These are phyloP conservation scores for Ogataea thermomethanolica DNA, from an alignment of 805 yeast species.

Conservation along the genomic window DNA sequence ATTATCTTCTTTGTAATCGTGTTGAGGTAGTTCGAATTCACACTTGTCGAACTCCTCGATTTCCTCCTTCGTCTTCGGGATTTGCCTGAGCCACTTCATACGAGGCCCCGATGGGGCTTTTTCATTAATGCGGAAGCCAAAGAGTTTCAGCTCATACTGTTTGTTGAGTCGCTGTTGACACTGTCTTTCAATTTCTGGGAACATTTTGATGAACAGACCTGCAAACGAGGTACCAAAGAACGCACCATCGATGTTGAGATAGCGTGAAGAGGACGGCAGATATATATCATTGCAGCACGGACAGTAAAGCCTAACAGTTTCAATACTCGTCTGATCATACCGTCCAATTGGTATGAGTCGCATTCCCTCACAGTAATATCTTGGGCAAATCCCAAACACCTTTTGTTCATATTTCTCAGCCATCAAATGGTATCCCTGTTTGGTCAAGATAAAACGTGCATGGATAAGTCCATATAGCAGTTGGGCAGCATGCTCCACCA, in stretches of 20 bases:
- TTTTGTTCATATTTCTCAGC: conserved; percentile 90
- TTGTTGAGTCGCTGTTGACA: conserved; percentile 57
- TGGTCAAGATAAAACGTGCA: conserved; percentile 83
- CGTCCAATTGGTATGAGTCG: conserved; percentile 89
- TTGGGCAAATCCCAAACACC: conserved; percentile 89
- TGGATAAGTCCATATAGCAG: conserved; percentile 90
- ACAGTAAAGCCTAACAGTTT: conserved; percentile 88
- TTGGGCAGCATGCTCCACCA: conserved; percentile 88
- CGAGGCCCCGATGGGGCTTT: conserved; percentile 80
- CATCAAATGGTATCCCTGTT: conserved; percentile 85
- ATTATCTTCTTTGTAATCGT: conserved; percentile 21
- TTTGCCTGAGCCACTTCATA: conserved; percentile 89
- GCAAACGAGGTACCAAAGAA: conserved; percentile 96
- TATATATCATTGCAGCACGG: conserved; percentile 93
- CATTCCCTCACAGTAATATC: conserved; percentile 86
- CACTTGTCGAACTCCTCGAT: conserved; percentile 60
- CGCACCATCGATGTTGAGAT: conserved; percentile 90
- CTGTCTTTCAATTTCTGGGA: conserved; percentile 83
- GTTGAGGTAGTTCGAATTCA: conserved; percentile 54
- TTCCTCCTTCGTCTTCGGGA: conserved; percentile 63
- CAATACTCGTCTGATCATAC: conserved; percentile 85
- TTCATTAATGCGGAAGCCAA: conserved; percentile 83
- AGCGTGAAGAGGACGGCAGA: conserved; percentile 82
- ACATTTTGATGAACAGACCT: conserved; percentile 85
- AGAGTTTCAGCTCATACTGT: conserved; percentile 69